Percentiles rank a stretch among this genome's conserved stretches.
Evolutionary conservation across 371 early-diverging fungal genomes (phyloP).

Genomic region (Rhizomucor miehei): DNA sequence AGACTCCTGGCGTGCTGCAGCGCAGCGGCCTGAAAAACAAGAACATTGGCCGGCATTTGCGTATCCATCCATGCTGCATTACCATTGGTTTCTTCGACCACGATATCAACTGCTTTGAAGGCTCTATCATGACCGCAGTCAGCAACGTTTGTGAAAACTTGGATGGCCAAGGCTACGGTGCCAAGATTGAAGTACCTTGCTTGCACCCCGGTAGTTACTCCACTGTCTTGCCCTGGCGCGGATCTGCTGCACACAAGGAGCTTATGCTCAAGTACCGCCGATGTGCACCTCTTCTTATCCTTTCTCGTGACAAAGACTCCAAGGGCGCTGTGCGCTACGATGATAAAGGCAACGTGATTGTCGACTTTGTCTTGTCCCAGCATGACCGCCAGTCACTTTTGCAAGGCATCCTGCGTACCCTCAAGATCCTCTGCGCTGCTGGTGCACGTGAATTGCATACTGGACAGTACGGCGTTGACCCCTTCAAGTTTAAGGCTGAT

Average conservation of each 20-base stretch:
- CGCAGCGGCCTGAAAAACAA: constrained; percentile 68
- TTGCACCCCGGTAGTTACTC: constrained; percentile 53
- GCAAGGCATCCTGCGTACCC: constrained; percentile 48
- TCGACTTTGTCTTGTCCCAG: constrained; percentile 49
- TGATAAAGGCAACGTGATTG: constrained; percentile 21
- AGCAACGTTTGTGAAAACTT: constrained; percentile 52
- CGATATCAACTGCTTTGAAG: constrained; percentile 47
- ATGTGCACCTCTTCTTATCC: constrained; percentile 50
- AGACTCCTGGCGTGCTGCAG: constrained; percentile 64
- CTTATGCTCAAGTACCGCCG: constrained; percentile 50
- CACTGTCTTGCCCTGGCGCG: constrained; percentile 54
- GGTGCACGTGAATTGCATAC: constrained; percentile 65
- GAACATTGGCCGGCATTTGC: constrained; percentile 68
- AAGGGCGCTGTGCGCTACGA: constrained; percentile 30
- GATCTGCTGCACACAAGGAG: constrained; percentile 50
- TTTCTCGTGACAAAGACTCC: constrained; percentile 71
- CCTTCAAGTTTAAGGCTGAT: constrained; percentile 32
- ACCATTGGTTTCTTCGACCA: constrained; percentile 66
- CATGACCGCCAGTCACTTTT: constrained; percentile 53
- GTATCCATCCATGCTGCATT: constrained; percentile 63
- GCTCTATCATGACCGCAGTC: constrained; percentile 75
- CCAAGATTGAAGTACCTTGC: constrained; percentile 67
- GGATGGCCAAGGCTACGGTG: constrained; percentile 64
- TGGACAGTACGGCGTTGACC: constrained; percentile 44
- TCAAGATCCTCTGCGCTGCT: constrained; percentile 46